Evolutionary conservation across 306 rosid genomes (phyloP).

Genomic region (Acmispon strigosus): DNA sequence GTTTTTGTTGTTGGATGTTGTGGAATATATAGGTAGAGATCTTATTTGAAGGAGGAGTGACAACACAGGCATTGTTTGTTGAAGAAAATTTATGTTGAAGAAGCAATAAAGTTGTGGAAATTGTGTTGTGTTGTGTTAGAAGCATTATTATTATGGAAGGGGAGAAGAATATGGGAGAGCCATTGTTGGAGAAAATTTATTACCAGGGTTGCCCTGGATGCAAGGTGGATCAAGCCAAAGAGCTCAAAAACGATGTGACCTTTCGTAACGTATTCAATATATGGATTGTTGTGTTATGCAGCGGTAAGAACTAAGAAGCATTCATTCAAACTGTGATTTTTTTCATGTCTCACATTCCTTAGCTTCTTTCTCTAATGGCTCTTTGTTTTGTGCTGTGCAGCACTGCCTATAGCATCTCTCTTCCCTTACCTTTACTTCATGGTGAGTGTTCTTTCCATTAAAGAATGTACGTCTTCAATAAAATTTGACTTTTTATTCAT

Average conservation of each 20-base stretch:
- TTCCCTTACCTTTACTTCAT: conserved; percentile 31
- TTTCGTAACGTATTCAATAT: conserved; percentile 25
- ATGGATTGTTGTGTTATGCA: conserved; percentile 48
- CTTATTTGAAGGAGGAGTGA: too few species aligned
- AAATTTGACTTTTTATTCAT: too few species aligned
- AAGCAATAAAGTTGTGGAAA: too few species aligned
- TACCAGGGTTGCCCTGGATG: conserved; percentile 78
- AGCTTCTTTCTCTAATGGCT: neutral
- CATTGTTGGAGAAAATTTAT: conserved; percentile 45
- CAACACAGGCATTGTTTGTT: too few species aligned
- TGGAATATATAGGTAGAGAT: too few species aligned
- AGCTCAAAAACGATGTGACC: conserved; percentile 35
- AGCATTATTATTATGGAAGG: conserved; percentile 30
- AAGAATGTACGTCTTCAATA: too few species aligned
- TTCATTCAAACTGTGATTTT: neutral
- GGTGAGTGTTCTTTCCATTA: conserved; percentile 13
- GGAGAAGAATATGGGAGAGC: conserved; percentile 1
- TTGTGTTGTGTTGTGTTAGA: too few species aligned
- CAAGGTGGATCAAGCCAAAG: conserved; percentile 48
- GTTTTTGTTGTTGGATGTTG: too few species aligned
- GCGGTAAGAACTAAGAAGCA: conserved; percentile 51
- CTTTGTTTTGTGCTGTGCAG: neutral
- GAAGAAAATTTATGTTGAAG: too few species aligned
- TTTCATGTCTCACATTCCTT: neutral
- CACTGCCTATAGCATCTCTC: conserved; percentile 32